Percentiles rank a stretch among this genome's conserved stretches.
Conservation (phyloP, 2,329 filamentous ascomycete species). For the Claviceps pusilla region DNA sequence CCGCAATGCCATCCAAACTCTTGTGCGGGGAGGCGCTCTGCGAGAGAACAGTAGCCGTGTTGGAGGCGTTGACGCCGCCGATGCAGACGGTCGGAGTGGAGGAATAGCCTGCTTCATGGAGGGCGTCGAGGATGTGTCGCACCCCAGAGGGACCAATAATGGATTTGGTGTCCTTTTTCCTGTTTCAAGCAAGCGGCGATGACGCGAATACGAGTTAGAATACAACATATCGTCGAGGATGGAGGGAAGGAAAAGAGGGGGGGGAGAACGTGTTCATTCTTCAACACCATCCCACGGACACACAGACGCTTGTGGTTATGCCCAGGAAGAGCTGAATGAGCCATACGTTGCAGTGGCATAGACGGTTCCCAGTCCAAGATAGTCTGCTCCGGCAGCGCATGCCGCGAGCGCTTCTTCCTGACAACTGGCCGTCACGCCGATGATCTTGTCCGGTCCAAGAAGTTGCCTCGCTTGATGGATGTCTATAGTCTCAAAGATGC, state of each 20-base stretch:
- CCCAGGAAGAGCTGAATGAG: not conserved
- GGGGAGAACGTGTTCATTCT: not conserved
- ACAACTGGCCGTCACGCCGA: constrained; percentile 74
- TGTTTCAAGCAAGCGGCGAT: constrained; percentile 15
- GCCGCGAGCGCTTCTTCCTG: constrained; percentile 58
- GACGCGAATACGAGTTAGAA: not conserved
- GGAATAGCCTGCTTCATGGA: constrained; percentile 33
- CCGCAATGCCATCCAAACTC: constrained; percentile 62
- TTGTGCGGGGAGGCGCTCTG: constrained; percentile 43
- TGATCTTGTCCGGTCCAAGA: constrained; percentile 63
- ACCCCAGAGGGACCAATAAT: constrained; percentile 43
- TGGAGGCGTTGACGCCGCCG: constrained; percentile 69
- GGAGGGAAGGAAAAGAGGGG: not conserved
- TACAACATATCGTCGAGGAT: not conserved
- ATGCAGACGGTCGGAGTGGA: constrained; percentile 61
- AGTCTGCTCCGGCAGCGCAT: constrained; percentile 65
- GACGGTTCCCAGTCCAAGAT: constrained; percentile 80
- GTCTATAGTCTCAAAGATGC: not conserved
- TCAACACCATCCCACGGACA: not conserved
- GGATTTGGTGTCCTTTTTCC: constrained; percentile 71
- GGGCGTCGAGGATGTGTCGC: constrained; percentile 35
- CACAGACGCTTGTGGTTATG: not conserved
- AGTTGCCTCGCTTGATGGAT: constrained; percentile 44
- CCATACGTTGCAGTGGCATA: constrained; percentile 68
- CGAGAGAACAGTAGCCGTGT: constrained; percentile 58